Evolutionary conservation across 306 rosid species (phyloP), one percentile per base, ranked within the genome.

Genomic region (Trichosanthes cucumerina): DNA sequence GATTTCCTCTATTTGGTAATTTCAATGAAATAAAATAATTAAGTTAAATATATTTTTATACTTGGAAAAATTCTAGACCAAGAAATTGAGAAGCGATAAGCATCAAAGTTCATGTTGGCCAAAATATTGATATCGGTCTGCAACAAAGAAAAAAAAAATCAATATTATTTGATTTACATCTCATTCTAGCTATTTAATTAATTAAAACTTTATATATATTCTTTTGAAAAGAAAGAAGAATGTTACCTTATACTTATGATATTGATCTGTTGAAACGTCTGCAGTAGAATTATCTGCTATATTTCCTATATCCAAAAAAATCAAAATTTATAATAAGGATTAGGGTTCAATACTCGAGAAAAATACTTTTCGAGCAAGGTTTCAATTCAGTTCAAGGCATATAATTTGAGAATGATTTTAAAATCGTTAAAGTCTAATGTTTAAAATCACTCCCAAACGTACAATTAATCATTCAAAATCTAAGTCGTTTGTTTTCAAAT

Each of bases 31-130:
- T 60, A 12, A 60, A 57, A 28, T n/a, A n/a, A n/a, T n/a, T n/a
- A n/a, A n/a, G n/a, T n/a, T n/a, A n/a, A n/a, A n/a, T n/a, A n/a
- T n/a, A n/a, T n/a, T n/a, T n/a, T 86, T 47, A 47, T 84, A 93
- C 97, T 58, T 82, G 98, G 98, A 60, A 91, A 93, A 83, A 93
- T 91, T 86, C 97, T 90, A 80, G 97, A 88, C 98, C 97, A 93
- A 8, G 98, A 93, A 82, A 93, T 93, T 28, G 98, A 93, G 83
- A 91, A 93, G 9, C 98, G 86, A 81, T 93, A 93, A 18, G 96
- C 97, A 80, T 91, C 98, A 59, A 93, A 93, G 68, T 93, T 89
- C 23, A 86, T 81, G 0, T 72, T 82, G 31, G 80, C 81, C 93
- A 93, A 86, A 81, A 91, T 54, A 79, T 93, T 88, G 75, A 91